Conservation (phyloP, 108 stramenopile genomes). For the Aurantiochytrium sp. region DNA sequence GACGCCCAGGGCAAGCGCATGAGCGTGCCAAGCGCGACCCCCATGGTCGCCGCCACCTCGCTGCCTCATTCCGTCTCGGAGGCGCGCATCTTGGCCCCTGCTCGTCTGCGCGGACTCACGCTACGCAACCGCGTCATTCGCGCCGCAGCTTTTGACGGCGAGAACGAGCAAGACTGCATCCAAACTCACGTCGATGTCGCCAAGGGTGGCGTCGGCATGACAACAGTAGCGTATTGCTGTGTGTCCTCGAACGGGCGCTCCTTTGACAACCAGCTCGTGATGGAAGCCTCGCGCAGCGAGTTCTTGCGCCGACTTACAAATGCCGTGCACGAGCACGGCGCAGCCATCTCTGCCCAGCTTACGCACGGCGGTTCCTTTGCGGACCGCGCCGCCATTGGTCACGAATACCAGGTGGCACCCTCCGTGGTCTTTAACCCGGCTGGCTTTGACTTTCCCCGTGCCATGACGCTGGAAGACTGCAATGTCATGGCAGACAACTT, state of each 20-base stretch:
- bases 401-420: not conserved
- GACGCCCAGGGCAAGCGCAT: not conserved
- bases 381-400: not conserved
- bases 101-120: not conserved
- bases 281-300: not conserved
- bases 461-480: constrained; percentile 50
- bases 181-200: not conserved
- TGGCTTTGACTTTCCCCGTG: constrained; percentile 21
- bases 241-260: not conserved
- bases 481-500: constrained; percentile 36
- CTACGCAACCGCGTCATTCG: not conserved
- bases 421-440: not conserved
- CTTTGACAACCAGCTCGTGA: not conserved
- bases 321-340: not conserved
- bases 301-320: not conserved
- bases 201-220: not conserved
- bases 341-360: not conserved
- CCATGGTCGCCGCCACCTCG: not conserved
- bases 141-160: constrained; percentile 1
- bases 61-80: not conserved
- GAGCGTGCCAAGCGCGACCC: not conserved
- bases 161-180: not conserved
- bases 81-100: not conserved
- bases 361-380: not conserved
- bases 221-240: not conserved